A percentile compares a stretch with the other conserved stretches of the same genome.
Evolutionary conservation across 768 basidiomycete genomes (phyloP).

Genomic region (Lactarius psammicola): DNA sequence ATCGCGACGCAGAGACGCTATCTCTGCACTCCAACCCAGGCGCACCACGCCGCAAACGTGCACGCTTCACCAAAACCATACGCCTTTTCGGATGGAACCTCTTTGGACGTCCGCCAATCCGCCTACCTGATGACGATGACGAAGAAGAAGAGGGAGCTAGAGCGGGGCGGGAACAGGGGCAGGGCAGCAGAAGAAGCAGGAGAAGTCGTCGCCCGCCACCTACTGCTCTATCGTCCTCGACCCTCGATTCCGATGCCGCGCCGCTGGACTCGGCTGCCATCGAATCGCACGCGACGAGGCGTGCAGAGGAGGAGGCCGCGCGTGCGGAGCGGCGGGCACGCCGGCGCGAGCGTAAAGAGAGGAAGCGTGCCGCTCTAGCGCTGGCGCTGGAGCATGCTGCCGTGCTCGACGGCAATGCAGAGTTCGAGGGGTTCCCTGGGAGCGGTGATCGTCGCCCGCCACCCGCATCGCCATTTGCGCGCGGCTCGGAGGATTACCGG

Average conservation of each 20-base stretch:
- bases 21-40: slow-evolving; percentile 67
- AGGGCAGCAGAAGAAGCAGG: not conserved
- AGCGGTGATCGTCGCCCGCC: slow-evolving; percentile 35
- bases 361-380: slow-evolving; percentile 42
- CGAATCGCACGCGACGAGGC: slow-evolving; percentile 40
- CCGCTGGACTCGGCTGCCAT: slow-evolving; percentile 60
- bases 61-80: slow-evolving; percentile 40
- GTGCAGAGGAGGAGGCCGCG: slow-evolving; percentile 33
- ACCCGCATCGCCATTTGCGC: slow-evolving; percentile 29
- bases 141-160: slow-evolving; percentile 35
- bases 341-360: slow-evolving; percentile 46
- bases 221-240: slow-evolving; percentile 40
- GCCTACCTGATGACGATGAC: slow-evolving; percentile 57
- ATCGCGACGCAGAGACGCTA: slow-evolving; percentile 52
- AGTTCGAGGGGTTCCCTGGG: slow-evolving; percentile 70
- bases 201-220: slow-evolving; percentile 6
- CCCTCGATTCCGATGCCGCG: slow-evolving; percentile 70
- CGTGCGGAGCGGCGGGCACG: slow-evolving; percentile 51
- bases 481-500: slow-evolving; percentile 16
- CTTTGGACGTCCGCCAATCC: slow-evolving; percentile 62
- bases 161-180: not conserved
- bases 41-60: slow-evolving; percentile 27
- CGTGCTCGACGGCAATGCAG: slow-evolving; percentile 33
- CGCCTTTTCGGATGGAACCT: slow-evolving; percentile 65
- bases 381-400: slow-evolving; percentile 37